Percentiles rank a stretch among this genome's conserved stretches.
Evolutionary conservation across 495 filamentous ascomycete species (phyloP).

Genomic region (Neurospora discreta): DNA sequence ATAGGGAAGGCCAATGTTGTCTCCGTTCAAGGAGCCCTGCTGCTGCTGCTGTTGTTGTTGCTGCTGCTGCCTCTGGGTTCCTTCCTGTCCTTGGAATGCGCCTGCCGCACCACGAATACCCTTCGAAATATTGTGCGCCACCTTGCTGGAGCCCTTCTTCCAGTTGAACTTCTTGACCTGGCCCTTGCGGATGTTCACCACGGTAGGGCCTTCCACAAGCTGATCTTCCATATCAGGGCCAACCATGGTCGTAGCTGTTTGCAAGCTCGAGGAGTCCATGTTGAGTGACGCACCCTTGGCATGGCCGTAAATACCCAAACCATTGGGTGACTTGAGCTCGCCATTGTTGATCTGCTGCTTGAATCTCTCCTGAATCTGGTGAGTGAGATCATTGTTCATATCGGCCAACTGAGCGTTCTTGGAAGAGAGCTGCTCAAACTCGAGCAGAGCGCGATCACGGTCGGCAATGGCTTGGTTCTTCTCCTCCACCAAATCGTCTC

Average conservation of each 20-base stretch:
- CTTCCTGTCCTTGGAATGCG: constrained; percentile 36
- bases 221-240: constrained; percentile 56
- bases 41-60: constrained; percentile 25
- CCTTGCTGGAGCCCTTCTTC: constrained; percentile 90
- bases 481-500: constrained; percentile 73
- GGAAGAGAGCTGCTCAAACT: constrained; percentile 85
- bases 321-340: constrained; percentile 51
- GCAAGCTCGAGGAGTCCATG: constrained; percentile 30
- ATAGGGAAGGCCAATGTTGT: constrained; percentile 50
- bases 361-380: constrained; percentile 87
- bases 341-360: constrained; percentile 57
- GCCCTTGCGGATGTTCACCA: constrained; percentile 85
- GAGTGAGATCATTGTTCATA: constrained; percentile 87
- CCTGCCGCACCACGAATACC: constrained; percentile 75
- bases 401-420: constrained; percentile 92
- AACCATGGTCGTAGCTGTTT: constrained; percentile 37
- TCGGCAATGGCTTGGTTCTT: constrained; percentile 63
- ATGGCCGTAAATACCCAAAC: constrained; percentile 76
- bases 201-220: constrained; percentile 68
- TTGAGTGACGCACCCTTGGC: constrained; percentile 58
- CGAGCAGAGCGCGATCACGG: constrained; percentile 84
- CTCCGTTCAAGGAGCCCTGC: constrained; percentile 33
- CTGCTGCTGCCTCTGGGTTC: not conserved
- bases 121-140: constrained; percentile 89
- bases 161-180: constrained; percentile 94